Conservation (phyloP, 2,329 filamentous ascomycete genomes). For the Lasiodiplodia theobromae region DNA sequence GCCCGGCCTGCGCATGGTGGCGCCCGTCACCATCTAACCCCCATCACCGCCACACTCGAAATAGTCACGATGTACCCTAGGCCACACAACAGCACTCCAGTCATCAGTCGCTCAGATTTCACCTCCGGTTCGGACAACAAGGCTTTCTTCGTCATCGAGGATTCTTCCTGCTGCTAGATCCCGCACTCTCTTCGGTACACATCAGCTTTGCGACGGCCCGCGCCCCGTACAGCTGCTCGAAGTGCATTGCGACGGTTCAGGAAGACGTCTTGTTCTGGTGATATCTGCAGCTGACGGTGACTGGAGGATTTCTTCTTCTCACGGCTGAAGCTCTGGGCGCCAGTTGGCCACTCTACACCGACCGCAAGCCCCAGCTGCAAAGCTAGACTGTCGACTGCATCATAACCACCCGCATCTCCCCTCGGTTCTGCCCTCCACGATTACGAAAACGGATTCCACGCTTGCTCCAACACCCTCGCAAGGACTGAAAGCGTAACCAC, state of each 20-base stretch:
- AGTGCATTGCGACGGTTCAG: conserved; percentile 47
- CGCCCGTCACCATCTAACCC: conserved; percentile 39
- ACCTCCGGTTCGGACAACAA: conserved; percentile 47
- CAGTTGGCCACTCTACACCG: conserved; percentile 25
- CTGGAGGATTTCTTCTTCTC: conserved; percentile 41
- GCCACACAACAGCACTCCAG: conserved; percentile 46
- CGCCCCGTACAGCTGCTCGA: conserved; percentile 36
- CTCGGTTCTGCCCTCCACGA: conserved; percentile 19
- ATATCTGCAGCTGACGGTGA: conserved; percentile 53
- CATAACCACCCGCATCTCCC: conserved; percentile 19
- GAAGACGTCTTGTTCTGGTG: conserved; percentile 50
- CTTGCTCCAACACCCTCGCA: conserved; percentile 25
- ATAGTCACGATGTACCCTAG: conserved; percentile 47
- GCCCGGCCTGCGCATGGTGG: conserved; percentile 28
- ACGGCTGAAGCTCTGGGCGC: conserved; percentile 27
- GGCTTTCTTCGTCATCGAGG: conserved; percentile 47
- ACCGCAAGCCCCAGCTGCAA: conserved; percentile 14
- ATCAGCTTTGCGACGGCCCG: conserved; percentile 22
- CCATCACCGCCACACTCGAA: conserved; percentile 33
- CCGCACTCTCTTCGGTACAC: conserved; percentile 21
- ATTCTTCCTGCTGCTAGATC: conserved; percentile 38
- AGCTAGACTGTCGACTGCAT: conserved; percentile 27
- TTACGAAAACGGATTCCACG: conserved; percentile 25
- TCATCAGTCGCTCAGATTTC: conserved; percentile 53
- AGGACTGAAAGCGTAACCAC: conserved; percentile 29